A percentile compares a stretch with the other conserved stretches of the same genome.
Conservation (phyloP, 148 eudicot species). For the Camellia sinensis region DNA sequence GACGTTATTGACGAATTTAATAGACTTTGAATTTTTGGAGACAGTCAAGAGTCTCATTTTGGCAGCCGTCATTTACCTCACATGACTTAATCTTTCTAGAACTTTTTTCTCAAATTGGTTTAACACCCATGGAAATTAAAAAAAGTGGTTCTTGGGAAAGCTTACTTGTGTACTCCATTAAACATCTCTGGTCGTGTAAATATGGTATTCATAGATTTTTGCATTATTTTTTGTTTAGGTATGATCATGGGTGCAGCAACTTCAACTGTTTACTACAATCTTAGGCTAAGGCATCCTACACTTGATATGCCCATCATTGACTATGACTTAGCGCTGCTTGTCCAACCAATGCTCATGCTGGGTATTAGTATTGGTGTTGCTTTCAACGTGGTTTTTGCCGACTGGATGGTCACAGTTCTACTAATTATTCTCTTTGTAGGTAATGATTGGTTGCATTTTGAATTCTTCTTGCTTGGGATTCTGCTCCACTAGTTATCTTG, state of each 20-base stretch:
- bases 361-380: constrained; percentile 87
- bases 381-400: constrained; percentile 85
- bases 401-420: constrained; percentile 91
- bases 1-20: neutral
- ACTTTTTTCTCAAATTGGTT: neutral
- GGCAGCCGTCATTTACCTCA: neutral
- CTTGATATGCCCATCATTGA: constrained; percentile 86
- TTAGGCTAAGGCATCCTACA: constrained; percentile 80
- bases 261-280: constrained; percentile 77
- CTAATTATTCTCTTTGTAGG: constrained; percentile 74
- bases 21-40: neutral
- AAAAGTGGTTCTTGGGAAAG: neutral
- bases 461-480: neutral
- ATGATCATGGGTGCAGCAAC: constrained; percentile 92
- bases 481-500: neutral
- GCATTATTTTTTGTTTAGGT: constrained; percentile 41
- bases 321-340: constrained; percentile 81
- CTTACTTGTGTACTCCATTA: neutral
- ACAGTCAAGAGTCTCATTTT: neutral
- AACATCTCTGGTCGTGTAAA: constrained; percentile 7
- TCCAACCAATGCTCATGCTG: constrained; percentile 96
- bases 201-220: constrained; percentile 14
- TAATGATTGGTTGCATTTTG: constrained; percentile 19
- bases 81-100: neutral
- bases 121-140: neutral